These are phyloP conservation scores for Aspergillus bridgeri DNA, from an alignment of 495 filamentous ascomycete genomes.

Conservation along the genomic window DNA sequence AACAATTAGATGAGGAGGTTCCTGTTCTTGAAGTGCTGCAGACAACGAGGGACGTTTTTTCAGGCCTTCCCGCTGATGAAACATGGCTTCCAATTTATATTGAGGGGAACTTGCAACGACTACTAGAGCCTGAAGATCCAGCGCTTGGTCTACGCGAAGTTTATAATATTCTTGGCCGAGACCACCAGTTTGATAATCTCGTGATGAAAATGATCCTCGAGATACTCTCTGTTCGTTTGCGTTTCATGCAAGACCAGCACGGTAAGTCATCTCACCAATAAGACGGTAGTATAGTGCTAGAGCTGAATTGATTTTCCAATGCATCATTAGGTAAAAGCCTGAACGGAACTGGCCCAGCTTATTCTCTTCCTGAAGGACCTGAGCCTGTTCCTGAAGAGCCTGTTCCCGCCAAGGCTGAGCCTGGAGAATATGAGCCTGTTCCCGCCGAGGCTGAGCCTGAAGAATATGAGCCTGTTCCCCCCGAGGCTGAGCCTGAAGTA, in stretches of 20 bases:
- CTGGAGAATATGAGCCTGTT: too few species aligned
- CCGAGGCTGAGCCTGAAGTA: too few species aligned
- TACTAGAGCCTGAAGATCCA: neutral
- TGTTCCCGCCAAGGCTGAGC: neutral
- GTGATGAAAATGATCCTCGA: neutral
- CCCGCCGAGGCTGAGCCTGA: neutral
- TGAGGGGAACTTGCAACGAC: neutral
- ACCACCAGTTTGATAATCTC: neutral
- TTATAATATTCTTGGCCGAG: neutral
- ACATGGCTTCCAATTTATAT: neutral
- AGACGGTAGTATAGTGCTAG: neutral
- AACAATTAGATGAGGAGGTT: neutral
- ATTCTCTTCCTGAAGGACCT: neutral
- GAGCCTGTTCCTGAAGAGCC: neutral
- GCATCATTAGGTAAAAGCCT: neutral
- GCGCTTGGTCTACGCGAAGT: neutral
- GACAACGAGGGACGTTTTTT: neutral
- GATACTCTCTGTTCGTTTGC: neutral
- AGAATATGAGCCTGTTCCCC: too few species aligned
- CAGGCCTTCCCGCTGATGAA: neutral
- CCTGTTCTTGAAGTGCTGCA: neutral
- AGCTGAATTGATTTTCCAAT: neutral
- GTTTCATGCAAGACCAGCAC: neutral
- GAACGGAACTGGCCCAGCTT: neutral
- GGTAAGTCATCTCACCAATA: neutral